phyloP scores from a whole-genome alignment of 2,329 filamentous ascomycete genomes.

The Dactylellina parvicollis region DNA sequence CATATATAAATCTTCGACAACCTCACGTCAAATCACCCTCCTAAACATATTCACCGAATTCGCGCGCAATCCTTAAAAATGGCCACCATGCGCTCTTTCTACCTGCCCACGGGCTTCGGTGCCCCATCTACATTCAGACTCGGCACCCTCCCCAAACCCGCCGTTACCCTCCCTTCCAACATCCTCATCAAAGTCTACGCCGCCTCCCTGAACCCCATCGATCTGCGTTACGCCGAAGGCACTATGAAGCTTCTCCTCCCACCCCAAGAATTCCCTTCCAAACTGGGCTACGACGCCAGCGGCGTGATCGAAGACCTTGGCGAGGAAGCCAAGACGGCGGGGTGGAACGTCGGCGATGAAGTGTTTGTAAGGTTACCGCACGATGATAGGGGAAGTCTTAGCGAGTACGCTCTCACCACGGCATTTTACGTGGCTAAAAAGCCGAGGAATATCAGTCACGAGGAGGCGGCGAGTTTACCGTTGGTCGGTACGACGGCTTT shows the following conservation, averaged over 20 bases:
- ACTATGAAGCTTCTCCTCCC: constrained; percentile 59
- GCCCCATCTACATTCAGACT: constrained; percentile 40
- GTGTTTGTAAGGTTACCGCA: constrained; percentile 61
- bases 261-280: constrained; percentile 61
- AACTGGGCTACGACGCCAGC: constrained; percentile 63
- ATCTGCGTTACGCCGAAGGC: constrained; percentile 63
- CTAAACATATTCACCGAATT: too few relatives aligned
- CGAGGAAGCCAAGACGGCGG: constrained; percentile 57
- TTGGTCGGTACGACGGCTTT: constrained; percentile 36
- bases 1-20: background rate
- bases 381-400: constrained; percentile 60
- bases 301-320: constrained; percentile 62
- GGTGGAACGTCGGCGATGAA: constrained; percentile 61
- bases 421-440: constrained; percentile 61
- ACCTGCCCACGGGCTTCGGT: constrained; percentile 38
- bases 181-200: constrained; percentile 63
- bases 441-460: constrained; percentile 62
- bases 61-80: background rate
- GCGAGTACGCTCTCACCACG: constrained; percentile 61
- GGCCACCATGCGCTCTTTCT: constrained; percentile 42
- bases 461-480: constrained; percentile 59
- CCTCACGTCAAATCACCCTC: background rate
- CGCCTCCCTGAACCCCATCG: constrained; percentile 64
- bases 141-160: constrained; percentile 54
- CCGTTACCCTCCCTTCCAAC: constrained; percentile 55